A percentile compares a stretch with the other conserved stretches of the same genome.
These are phyloP conservation scores for Flammula alnicola DNA, from an alignment of 1,284 basidiomycete species.

Conservation along the genomic window DNA sequence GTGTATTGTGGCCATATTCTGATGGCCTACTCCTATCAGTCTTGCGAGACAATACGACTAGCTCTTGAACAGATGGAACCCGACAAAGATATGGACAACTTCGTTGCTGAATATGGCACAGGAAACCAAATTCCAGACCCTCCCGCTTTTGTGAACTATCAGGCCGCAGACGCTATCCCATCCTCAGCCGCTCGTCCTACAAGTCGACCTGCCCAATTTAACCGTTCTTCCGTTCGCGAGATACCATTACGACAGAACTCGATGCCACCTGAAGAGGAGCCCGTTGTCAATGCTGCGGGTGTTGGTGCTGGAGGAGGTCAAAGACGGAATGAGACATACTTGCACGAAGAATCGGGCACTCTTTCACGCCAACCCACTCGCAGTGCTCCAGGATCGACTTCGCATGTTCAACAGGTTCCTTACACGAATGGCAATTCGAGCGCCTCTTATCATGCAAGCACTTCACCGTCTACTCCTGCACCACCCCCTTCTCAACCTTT, in stretches of 20 bases:
- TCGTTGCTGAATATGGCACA: conserved; percentile 85
- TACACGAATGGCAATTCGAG: conserved; percentile 34
- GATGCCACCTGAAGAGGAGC: conserved; percentile 42
- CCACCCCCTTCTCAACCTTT: conserved; percentile 18
- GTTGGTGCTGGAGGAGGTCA: conserved; percentile 62
- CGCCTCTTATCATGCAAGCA: conserved; percentile 13
- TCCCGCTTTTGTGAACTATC: conserved; percentile 82
- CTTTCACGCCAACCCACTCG: conserved; percentile 35
- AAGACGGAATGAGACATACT: conserved; percentile 38
- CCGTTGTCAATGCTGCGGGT: conserved; percentile 63
- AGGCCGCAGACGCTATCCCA: conserved; percentile 63
- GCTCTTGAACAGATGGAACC: conserved; percentile 84
- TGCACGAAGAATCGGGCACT: conserved; percentile 23
- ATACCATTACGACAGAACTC: conserved; percentile 33
- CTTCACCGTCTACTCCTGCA: conserved; percentile 17
- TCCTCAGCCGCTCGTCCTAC: conserved; percentile 57
- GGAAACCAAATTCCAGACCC: conserved; percentile 85
- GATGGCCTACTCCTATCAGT: conserved; percentile 48
- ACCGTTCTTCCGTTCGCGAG: conserved; percentile 59
- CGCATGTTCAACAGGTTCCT: conserved; percentile 23
- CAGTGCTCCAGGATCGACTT: conserved; percentile 20
- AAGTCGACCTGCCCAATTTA: conserved; percentile 61
- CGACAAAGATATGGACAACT: conserved; percentile 83
- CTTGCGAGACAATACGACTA: conserved; percentile 86
- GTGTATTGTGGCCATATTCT: conserved; percentile 8